Percentiles rank a stretch among this genome's conserved stretches.
Evolutionary conservation across 225 moss, liverwort and hornwort genomes (phyloP).

Genomic region (Bryum argenteum): DNA sequence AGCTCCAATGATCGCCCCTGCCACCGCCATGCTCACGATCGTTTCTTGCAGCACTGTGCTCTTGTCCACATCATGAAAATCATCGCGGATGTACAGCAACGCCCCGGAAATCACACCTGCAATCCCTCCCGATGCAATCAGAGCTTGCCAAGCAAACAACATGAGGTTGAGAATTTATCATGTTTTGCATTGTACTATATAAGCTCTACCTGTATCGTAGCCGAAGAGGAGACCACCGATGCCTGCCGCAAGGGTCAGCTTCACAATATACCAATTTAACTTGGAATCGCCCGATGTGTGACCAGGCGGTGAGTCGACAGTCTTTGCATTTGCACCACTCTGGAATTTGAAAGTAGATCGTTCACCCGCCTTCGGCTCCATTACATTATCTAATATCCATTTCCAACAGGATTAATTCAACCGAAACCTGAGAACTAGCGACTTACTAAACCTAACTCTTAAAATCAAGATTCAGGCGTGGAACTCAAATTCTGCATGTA

Average conservation of each 20-base stretch:
- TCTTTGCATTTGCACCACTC: slow-evolving; percentile 11
- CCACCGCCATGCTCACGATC: slow-evolving; percentile 92
- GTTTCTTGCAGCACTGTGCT: slow-evolving; percentile 83
- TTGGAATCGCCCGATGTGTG: slow-evolving; percentile 36
- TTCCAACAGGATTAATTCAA: no score
- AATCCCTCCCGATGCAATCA: background rate
- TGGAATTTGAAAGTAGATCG: background rate
- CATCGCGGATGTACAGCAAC: slow-evolving; percentile 90
- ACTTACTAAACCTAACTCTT: no score
- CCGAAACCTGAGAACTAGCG: no score
- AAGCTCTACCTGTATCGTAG: slow-evolving; percentile 80
- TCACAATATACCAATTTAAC: slow-evolving; percentile 70
- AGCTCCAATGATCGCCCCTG: slow-evolving; percentile 86
- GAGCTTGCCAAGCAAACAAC: background rate
- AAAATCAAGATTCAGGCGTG: no score
- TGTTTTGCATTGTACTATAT: no score
- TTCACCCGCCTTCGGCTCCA: slow-evolving; percentile 26
- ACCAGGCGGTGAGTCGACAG: background rate
- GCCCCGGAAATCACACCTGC: slow-evolving; percentile 97
- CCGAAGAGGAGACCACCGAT: slow-evolving; percentile 91
- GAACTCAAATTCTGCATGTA: no score
- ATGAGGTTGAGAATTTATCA: background rate
- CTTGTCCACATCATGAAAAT: slow-evolving; percentile 67
- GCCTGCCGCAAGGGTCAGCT: slow-evolving; percentile 78
- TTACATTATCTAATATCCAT: slow-evolving; percentile 8